Percentiles rank a stretch among this genome's conserved stretches.
Evolutionary conservation across 352 stramenopile genomes (phyloP).

Genomic region (Phytophthora tentaculata): DNA sequence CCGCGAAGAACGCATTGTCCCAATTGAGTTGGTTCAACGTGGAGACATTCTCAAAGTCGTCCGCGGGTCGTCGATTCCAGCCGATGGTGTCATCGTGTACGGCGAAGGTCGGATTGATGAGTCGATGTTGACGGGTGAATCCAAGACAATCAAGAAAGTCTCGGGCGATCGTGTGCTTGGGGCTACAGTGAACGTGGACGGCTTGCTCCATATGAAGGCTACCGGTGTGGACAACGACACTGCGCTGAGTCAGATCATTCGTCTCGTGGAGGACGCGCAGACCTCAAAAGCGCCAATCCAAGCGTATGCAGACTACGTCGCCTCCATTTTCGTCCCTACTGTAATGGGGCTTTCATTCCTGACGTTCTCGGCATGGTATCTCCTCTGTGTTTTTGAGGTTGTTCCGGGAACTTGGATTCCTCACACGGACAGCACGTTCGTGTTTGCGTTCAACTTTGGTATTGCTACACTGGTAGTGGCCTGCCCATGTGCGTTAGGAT

Average conservation of each 20-base stretch:
- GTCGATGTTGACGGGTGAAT: conserved; percentile 95
- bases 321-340: conserved; percentile 95
- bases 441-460: conserved; percentile 97
- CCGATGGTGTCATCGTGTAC: conserved; percentile 92
- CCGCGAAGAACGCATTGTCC: conserved; percentile 76
- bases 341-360: conserved; percentile 93
- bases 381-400: conserved; percentile 62
- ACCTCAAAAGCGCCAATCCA: conserved; percentile 98
- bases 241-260: conserved; percentile 97
- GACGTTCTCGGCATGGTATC: conserved; percentile 97
- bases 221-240: conserved; percentile 94
- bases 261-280: conserved; percentile 98
- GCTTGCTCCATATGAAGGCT: conserved; percentile 93
- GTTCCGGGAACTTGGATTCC: conserved; percentile 79
- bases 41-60: conserved; percentile 95
- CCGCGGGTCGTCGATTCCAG: conserved; percentile 91
- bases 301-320: conserved; percentile 96
- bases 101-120: conserved; percentile 94
- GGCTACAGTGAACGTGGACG: conserved; percentile 93
- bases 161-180: conserved; percentile 88
- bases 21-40: conserved; percentile 90
- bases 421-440: conserved; percentile 76
- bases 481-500: conserved; percentile 98
- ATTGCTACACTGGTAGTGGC: conserved; percentile 98
- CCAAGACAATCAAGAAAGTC: conserved; percentile 93